Conservation (phyloP, 331 rosid species). For the Cydonia oblonga region DNA sequence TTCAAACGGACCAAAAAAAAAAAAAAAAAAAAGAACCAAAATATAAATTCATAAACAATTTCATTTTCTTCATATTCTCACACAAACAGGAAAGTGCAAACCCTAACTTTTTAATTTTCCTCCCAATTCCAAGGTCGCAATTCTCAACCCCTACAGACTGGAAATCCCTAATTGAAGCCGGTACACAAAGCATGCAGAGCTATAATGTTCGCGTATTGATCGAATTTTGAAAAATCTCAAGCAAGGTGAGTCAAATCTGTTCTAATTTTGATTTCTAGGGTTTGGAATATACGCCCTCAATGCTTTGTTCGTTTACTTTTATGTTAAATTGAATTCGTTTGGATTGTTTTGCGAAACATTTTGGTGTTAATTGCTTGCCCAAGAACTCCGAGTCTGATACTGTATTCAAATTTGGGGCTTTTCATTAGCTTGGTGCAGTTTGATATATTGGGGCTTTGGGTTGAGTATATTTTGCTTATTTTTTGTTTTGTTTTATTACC, state of each 20-base stretch:
- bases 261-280: constrained; percentile 19
- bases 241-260: constrained; percentile 23
- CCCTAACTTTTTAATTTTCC: constrained; percentile 4
- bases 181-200: neutral
- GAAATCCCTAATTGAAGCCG: constrained; percentile 4
- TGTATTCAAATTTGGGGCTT: neutral
- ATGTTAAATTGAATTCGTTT: neutral
- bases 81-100: constrained; percentile 19
- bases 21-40: neutral
- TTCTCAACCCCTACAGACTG: neutral
- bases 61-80: neutral
- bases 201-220: neutral
- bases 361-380: neutral
- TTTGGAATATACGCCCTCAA: constrained; percentile 1
- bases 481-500: neutral
- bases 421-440: neutral
- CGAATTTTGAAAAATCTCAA: neutral
- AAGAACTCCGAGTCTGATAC: neutral
- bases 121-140: constrained; percentile 1
- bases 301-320: neutral
- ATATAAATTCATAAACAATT: constrained; percentile 3
- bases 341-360: neutral
- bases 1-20: neutral
- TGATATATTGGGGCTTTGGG: neutral
- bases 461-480: neutral